These are phyloP conservation scores for Vitis hybrid DNA, from an alignment of 177 flowering plant species.

Conservation along the genomic window DNA sequence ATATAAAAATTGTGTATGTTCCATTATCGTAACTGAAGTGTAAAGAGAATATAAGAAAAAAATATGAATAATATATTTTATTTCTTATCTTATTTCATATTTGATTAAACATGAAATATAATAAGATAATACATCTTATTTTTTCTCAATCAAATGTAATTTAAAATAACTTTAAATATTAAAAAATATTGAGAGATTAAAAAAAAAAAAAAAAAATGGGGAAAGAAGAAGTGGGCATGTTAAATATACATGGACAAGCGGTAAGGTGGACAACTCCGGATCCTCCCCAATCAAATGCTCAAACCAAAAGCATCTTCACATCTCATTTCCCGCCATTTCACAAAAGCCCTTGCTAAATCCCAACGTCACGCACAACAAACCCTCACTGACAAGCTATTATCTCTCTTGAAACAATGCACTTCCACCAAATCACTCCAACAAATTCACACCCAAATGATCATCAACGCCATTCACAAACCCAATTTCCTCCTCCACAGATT, in stretches of 20 bases:
- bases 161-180: too few relatives aligned
- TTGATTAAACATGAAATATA: too few relatives aligned
- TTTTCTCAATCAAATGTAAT: too few relatives aligned
- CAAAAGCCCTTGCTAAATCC: background rate
- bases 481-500: conserved; percentile 52
- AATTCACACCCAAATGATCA: conserved; percentile 60
- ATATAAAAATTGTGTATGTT: too few relatives aligned
- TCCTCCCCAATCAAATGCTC: conserved; percentile 7
- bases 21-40: too few relatives aligned
- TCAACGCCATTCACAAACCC: conserved; percentile 38
- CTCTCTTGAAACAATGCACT: conserved; percentile 33
- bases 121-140: too few relatives aligned
- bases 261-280: too few relatives aligned
- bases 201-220: too few relatives aligned
- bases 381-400: conserved; percentile 22
- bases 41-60: too few relatives aligned
- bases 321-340: conserved; percentile 22
- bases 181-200: too few relatives aligned
- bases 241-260: background rate
- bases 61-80: too few relatives aligned
- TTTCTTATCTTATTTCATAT: too few relatives aligned
- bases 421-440: conserved; percentile 41
- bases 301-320: conserved; percentile 1
- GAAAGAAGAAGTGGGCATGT: background rate
- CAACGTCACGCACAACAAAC: background rate